Conservation (phyloP, 257 asterid species). For the Nicotiana obtusifolia region DNA sequence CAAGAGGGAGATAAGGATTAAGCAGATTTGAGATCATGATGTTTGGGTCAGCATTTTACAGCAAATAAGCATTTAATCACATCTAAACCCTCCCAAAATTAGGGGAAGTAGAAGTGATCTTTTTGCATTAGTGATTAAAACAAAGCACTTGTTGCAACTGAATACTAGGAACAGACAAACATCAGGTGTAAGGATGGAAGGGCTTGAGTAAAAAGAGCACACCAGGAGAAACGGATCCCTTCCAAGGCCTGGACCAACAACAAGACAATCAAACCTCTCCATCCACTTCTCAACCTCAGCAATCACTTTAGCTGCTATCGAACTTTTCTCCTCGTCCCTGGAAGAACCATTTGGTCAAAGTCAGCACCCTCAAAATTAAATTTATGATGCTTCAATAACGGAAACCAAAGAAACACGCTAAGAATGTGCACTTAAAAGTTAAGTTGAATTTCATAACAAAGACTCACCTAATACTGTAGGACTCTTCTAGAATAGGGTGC, state of each 20-base stretch:
- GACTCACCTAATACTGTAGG: constrained; percentile 72
- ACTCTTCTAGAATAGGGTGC: constrained; percentile 92
- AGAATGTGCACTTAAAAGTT: background rate
- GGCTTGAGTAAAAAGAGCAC: constrained; percentile 16
- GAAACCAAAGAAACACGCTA: background rate
- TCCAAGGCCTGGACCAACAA: constrained; percentile 97
- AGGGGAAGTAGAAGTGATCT: background rate
- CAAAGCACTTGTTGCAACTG: background rate
- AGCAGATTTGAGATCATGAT: background rate
- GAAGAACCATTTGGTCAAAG: constrained; percentile 22
- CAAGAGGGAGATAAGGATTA: background rate
- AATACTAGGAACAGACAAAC: background rate
- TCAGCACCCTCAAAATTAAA: constrained; percentile 17
- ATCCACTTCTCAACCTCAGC: constrained; percentile 94
- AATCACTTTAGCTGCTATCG: constrained; percentile 58
- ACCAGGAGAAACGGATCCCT: constrained; percentile 96
- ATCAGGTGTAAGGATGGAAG: background rate
- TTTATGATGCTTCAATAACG: background rate
- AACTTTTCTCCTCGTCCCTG: constrained; percentile 77
- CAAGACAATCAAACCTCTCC: constrained; percentile 93
- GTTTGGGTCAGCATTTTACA: background rate
- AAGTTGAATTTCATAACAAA: background rate
- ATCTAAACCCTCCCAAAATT: background rate
- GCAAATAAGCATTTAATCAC: background rate
- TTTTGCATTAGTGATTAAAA: background rate